These are phyloP conservation scores for Scheffersomyces insectosa DNA, from an alignment of 1,139 yeast species.

Conservation along the genomic window DNA sequence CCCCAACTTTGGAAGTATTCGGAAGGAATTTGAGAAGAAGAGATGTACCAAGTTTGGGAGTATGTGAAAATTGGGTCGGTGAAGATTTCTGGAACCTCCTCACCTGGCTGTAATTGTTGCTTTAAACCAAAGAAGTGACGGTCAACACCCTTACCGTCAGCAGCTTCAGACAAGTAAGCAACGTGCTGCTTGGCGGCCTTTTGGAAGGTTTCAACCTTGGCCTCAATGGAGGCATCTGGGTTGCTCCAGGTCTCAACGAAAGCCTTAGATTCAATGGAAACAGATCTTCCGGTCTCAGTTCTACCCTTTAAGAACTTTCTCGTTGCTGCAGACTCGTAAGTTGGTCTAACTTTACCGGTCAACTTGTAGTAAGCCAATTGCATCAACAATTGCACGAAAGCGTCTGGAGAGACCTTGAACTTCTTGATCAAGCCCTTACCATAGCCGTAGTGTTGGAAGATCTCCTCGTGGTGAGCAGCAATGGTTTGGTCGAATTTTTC, in stretches of 20 bases:
- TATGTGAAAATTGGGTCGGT: conserved; percentile 74
- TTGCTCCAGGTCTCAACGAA: conserved; percentile 80
- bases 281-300: conserved; percentile 94
- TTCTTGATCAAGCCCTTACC: conserved; percentile 72
- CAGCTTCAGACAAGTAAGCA: conserved; percentile 71
- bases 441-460: conserved; percentile 70
- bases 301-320: conserved; percentile 87
- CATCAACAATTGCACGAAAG: conserved; percentile 72
- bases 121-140: conserved; percentile 91
- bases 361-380: conserved; percentile 79
- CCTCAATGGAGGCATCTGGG: conserved; percentile 51
- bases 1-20: conserved; percentile 93
- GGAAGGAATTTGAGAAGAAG: conserved; percentile 88
- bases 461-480: conserved; percentile 57
- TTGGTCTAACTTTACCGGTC: conserved; percentile 81
- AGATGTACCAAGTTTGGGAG: conserved; percentile 82
- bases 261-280: conserved; percentile 68
- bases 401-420: conserved; percentile 75
- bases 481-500: conserved; percentile 53
- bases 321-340: conserved; percentile 96
- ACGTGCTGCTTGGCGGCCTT: conserved; percentile 78
- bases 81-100: conserved; percentile 69
- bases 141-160: conserved; percentile 88
- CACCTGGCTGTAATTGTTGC: conserved; percentile 63
- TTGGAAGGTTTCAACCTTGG: conserved; percentile 69